phyloP scores from a whole-genome alignment of 441 rosid species.

The Aquilaria agallochum region DNA sequence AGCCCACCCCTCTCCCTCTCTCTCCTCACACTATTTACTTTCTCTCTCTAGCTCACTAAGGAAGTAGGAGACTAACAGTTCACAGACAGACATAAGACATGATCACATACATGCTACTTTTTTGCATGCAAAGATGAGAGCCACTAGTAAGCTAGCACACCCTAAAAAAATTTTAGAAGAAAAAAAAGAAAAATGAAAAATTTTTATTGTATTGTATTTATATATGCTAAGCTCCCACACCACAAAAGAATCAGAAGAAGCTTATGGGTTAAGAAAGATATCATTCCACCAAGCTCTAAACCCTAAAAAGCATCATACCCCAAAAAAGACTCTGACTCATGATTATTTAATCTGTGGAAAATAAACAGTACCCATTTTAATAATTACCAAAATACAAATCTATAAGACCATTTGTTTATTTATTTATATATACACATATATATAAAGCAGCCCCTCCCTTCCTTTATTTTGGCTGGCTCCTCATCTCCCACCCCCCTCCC shows the following conservation, averaged over 20 bases:
- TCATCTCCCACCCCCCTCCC: constrained; percentile 13
- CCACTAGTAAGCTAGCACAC: constrained; percentile 11
- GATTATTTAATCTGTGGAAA: too few species aligned
- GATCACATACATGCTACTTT: constrained; percentile 3
- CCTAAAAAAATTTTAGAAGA: not conserved
- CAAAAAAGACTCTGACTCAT: constrained; percentile 21
- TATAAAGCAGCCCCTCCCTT: constrained; percentile 34
- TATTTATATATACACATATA: constrained; percentile 24
- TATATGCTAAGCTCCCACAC: too few species aligned
- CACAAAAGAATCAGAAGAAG: constrained; percentile 17
- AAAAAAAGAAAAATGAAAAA: not conserved
- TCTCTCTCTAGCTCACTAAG: constrained; percentile 1
- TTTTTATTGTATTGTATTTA: too few species aligned
- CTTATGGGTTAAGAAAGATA: constrained; percentile 56
- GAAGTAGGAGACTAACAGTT: too few species aligned
- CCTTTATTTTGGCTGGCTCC: constrained; percentile 35
- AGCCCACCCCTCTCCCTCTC: not conserved
- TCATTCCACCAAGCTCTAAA: constrained; percentile 22
- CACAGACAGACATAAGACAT: too few species aligned
- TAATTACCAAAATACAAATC: not conserved
- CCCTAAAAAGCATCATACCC: constrained; percentile 54
- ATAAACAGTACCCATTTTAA: too few species aligned
- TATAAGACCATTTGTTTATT: not conserved
- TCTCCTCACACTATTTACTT: not conserved
- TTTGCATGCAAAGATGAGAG: constrained; percentile 24